Conservation (phyloP, 768 basidiomycete genomes). For the Leccinum aurantiacum region DNA sequence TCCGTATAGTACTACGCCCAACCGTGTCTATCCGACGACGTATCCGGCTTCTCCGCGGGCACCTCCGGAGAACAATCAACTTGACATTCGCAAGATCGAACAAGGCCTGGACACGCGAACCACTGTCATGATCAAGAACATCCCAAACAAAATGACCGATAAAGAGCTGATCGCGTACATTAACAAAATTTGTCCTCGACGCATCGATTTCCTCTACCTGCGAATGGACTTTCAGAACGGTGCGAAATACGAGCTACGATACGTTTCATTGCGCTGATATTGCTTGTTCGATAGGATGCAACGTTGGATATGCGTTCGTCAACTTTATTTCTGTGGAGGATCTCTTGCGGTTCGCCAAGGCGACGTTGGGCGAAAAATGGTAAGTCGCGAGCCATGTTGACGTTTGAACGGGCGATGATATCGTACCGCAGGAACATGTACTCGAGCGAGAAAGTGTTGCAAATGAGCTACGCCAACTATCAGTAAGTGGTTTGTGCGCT, state of each 20-base stretch:
- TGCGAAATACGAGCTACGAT: constrained; percentile 29
- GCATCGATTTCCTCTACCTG: constrained; percentile 85
- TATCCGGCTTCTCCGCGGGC: constrained; percentile 31
- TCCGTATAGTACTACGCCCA: constrained; percentile 18
- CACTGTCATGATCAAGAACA: constrained; percentile 90
- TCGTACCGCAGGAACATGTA: constrained; percentile 74
- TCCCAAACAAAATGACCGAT: constrained; percentile 90
- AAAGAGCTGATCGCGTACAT: constrained; percentile 68
- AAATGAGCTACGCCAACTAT: constrained; percentile 92
- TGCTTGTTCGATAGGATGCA: constrained; percentile 52
- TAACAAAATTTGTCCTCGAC: constrained; percentile 66
- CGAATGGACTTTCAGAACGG: constrained; percentile 85
- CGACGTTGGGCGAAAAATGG: constrained; percentile 81
- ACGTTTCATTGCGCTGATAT: constrained; percentile 3
- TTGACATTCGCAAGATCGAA: constrained; percentile 73
- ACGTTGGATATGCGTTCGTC: constrained; percentile 85
- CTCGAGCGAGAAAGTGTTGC: constrained; percentile 84
- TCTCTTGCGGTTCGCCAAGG: constrained; percentile 71
- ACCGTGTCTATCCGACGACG: constrained; percentile 21
- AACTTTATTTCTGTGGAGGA: constrained; percentile 84
- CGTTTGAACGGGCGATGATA: constrained; percentile 5
- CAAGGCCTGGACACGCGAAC: constrained; percentile 77
- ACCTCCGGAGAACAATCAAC: constrained; percentile 48
- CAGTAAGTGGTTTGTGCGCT: constrained; percentile 57
- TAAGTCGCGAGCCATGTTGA: constrained; percentile 31